These are phyloP conservation scores for Prinsepia uniflora DNA, from an alignment of 306 rosid species.

Conservation along the genomic window DNA sequence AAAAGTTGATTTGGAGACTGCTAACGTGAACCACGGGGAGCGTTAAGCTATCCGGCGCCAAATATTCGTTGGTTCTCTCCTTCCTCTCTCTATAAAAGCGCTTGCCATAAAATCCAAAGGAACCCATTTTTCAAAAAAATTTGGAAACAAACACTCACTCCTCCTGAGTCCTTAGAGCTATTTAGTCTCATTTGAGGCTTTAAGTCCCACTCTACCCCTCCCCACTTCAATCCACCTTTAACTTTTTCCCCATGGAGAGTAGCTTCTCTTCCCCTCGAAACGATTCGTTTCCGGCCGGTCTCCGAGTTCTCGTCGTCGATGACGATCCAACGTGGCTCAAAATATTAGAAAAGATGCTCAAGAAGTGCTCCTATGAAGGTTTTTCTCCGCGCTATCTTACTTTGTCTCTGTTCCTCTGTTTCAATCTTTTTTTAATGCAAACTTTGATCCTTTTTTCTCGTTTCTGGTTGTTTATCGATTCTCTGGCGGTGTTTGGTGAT, in stretches of 20 bases:
- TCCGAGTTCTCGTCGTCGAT: conserved; percentile 88
- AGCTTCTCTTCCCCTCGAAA: conserved; percentile 71
- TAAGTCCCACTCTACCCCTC: conserved; percentile 22
- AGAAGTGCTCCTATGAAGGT: conserved; percentile 89
- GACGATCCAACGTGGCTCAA: conserved; percentile 97
- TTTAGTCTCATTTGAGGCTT: conserved; percentile 16
- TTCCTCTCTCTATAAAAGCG: conserved; percentile 18
- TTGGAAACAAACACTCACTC: conserved; percentile 6
- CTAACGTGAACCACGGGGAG: conserved; percentile 50
- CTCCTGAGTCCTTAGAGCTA: conserved; percentile 2
- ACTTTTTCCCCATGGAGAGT: conserved; percentile 53
- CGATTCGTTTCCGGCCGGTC: conserved; percentile 82
- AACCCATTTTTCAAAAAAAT: conserved; percentile 24
- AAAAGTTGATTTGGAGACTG: conserved; percentile 23
- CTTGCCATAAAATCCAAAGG: conserved; percentile 43
- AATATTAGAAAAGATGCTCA: conserved; percentile 97
- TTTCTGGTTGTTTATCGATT: background rate
- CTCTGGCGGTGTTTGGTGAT: conserved; percentile 10
- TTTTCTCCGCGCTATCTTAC: background rate
- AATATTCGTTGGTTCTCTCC: conserved; percentile 19
- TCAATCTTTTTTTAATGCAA: background rate
- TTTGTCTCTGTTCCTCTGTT: background rate
- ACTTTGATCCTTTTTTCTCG: background rate
- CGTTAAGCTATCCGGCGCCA: conserved; percentile 67
- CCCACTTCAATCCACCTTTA: conserved; percentile 18